A percentile compares a stretch with the other conserved stretches of the same genome.
Conservation (phyloP, 108 stramenopile species). For the Thalassiosira profunda region DNA sequence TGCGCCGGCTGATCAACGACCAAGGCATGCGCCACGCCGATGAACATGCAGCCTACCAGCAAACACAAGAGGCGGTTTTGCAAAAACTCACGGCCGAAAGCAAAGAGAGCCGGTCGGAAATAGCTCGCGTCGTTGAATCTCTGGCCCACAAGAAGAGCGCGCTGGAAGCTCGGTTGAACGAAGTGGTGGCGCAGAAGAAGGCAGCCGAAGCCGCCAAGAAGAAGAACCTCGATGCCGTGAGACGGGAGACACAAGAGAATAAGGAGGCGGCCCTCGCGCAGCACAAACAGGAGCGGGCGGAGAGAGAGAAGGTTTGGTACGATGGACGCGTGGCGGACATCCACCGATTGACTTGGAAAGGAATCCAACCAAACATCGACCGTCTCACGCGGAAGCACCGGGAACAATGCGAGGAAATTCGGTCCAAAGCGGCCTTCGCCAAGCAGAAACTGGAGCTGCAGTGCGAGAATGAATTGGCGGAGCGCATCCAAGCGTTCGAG, state of each 20-base stretch:
- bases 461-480: conserved; percentile 27
- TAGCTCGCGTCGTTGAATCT: conserved; percentile 2
- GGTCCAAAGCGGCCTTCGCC: conserved; percentile 12
- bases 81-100: conserved; percentile 1
- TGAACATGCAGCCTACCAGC: neutral
- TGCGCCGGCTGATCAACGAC: conserved; percentile 19
- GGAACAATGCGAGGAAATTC: conserved; percentile 35
- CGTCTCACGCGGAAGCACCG: conserved; percentile 32
- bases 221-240: conserved; percentile 9
- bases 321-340: conserved; percentile 24
- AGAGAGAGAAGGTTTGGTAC: conserved; percentile 39
- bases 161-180: conserved; percentile 2
- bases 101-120: neutral
- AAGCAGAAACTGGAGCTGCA: conserved; percentile 49
- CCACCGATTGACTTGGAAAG: conserved; percentile 27
- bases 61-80: conserved; percentile 2
- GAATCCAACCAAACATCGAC: conserved; percentile 27
- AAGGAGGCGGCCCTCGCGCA: conserved; percentile 15
- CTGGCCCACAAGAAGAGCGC: conserved; percentile 11
- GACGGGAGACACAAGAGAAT: conserved; percentile 11
- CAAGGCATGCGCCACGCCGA: conserved; percentile 5
- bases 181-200: conserved; percentile 8
- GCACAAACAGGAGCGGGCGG: conserved; percentile 9
- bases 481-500: conserved; percentile 24
- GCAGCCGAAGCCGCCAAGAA: conserved; percentile 26